Percentiles rank a stretch among this genome's conserved stretches.
Conservation (phyloP, 2,329 filamentous ascomycete genomes). For the Clonostachys sp. region DNA sequence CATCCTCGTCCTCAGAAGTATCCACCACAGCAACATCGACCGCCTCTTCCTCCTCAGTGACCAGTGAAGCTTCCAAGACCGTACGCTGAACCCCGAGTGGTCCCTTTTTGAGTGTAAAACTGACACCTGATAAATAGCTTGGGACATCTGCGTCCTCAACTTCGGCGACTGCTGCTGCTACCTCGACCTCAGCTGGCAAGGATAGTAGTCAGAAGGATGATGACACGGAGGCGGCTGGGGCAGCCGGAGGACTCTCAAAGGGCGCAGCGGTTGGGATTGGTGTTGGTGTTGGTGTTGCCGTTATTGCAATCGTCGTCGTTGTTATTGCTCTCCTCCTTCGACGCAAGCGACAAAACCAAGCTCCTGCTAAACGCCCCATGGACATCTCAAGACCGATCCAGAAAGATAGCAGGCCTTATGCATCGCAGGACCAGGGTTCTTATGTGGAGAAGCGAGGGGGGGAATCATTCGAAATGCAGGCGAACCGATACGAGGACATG, state of each 20-base stretch:
- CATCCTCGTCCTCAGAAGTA: too few species aligned
- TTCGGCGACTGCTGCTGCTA: not conserved
- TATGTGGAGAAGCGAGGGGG: conserved; percentile 28
- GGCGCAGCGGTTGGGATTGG: conserved; percentile 45
- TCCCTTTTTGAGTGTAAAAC: too few species aligned
- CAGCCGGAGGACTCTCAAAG: conserved; percentile 26
- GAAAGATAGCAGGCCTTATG: conserved; percentile 32
- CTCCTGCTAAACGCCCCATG: too few species aligned
- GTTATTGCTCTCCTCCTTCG: conserved; percentile 30
- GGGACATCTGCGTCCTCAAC: too few species aligned
- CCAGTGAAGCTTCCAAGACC: too few species aligned
- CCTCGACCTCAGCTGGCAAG: conserved; percentile 1
- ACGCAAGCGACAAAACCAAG: conserved; percentile 1
- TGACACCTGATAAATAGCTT: too few species aligned
- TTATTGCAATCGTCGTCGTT: conserved; percentile 29
- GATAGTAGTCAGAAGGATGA: conserved; percentile 7
- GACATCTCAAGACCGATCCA: conserved; percentile 49
- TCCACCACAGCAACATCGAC: too few species aligned
- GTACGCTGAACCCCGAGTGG: too few species aligned
- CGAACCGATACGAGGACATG: conserved; percentile 55
- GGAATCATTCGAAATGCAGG: conserved; percentile 43
- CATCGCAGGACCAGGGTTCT: conserved; percentile 24
- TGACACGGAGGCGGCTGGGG: conserved; percentile 1
- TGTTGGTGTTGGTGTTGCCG: conserved; percentile 36
- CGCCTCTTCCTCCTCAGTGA: too few species aligned